Percentiles rank a stretch among this genome's conserved stretches.
phyloP scores from a whole-genome alignment of 495 filamentous ascomycete genomes.

The Trichoderma erinaceum region DNA sequence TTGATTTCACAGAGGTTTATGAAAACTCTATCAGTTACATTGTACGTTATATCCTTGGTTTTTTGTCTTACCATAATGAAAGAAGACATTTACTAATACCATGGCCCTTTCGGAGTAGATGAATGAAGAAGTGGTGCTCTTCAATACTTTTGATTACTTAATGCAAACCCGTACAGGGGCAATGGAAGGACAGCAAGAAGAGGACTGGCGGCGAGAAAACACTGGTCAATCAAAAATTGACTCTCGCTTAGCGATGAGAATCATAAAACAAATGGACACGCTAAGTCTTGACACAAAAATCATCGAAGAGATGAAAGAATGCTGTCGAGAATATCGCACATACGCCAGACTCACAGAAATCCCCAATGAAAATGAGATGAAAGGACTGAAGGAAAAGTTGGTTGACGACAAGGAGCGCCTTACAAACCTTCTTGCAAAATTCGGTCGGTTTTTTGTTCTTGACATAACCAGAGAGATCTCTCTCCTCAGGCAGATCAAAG shows the following conservation, averaged over 20 bases:
- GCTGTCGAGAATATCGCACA: background rate
- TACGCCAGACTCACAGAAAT: background rate
- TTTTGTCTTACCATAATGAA: too few relatives aligned
- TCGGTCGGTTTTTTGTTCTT: background rate
- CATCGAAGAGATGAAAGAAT: background rate
- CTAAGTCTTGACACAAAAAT: too few relatives aligned
- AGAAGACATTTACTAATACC: background rate
- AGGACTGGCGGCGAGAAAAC: background rate
- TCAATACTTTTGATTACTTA: background rate
- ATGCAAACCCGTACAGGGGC: background rate
- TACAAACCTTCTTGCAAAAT: background rate
- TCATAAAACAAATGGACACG: too few relatives aligned
- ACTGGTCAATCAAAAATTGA: too few relatives aligned
- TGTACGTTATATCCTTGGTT: background rate
- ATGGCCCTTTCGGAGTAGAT: background rate
- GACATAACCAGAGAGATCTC: background rate
- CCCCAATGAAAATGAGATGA: background rate
- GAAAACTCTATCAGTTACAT: background rate
- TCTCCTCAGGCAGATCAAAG: conserved; percentile 27
- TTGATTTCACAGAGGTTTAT: background rate
- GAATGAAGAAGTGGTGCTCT: background rate
- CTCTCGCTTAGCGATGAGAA: too few relatives aligned
- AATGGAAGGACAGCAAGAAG: background rate
- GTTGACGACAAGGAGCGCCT: background rate
- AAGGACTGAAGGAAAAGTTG: background rate